phyloP scores from a whole-genome alignment of 768 basidiomycete genomes.

The Tylopilus balloui region DNA sequence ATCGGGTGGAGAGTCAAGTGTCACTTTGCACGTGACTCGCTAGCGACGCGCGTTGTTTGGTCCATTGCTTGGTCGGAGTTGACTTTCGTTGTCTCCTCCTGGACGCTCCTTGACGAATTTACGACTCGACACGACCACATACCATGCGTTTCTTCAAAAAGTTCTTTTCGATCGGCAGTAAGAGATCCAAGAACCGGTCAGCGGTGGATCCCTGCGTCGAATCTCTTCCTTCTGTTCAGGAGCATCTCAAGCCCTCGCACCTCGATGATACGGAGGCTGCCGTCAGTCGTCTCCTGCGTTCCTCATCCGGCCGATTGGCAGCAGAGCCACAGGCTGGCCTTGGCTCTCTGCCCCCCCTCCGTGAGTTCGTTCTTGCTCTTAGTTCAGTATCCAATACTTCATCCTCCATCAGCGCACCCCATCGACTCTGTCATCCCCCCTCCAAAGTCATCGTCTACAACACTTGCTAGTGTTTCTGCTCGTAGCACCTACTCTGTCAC shows the following conservation, averaged over 20 bases:
- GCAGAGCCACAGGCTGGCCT: conserved; percentile 55
- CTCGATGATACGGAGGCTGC: conserved; percentile 45
- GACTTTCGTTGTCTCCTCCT: conserved; percentile 7
- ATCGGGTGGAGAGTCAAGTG: neutral
- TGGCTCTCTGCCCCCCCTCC: conserved; percentile 58
- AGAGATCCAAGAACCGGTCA: conserved; percentile 49
- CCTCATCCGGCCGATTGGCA: conserved; percentile 64
- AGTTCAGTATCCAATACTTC: neutral
- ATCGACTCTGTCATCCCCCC: conserved; percentile 52
- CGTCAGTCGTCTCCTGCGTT: conserved; percentile 54
- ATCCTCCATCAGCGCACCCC: conserved; percentile 50
- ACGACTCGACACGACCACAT: conserved; percentile 29
- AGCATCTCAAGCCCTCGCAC: conserved; percentile 12
- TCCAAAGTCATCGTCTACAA: conserved; percentile 48
- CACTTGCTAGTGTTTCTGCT: conserved; percentile 49
- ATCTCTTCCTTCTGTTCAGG: conserved; percentile 19
- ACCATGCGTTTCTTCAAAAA: conserved; percentile 68
- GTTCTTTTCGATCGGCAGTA: conserved; percentile 64
- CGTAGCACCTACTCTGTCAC: conserved; percentile 69
- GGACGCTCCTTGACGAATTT: conserved; percentile 26
- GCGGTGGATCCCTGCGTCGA: conserved; percentile 24
- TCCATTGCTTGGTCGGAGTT: conserved; percentile 43
- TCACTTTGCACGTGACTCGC: conserved; percentile 16
- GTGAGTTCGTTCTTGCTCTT: conserved; percentile 41
- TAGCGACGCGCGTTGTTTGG: conserved; percentile 31